A percentile compares a stretch with the other conserved stretches of the same genome.
phyloP scores from a whole-genome alignment of 371 early-diverging fungal species.

The Rhizopus delemar region DNA sequence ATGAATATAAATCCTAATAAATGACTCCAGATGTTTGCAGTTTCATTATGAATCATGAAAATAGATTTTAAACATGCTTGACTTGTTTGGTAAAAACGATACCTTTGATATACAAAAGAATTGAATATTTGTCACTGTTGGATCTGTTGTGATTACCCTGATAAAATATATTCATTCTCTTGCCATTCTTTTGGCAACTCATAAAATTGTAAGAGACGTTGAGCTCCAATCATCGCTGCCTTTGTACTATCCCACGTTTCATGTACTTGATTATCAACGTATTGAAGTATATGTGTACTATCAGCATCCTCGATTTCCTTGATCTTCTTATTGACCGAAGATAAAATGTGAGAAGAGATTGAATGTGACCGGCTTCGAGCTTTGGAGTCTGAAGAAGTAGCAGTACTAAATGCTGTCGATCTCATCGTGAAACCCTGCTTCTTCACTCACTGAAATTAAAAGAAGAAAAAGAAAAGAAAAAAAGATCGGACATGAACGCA shows the following conservation, averaged over 20 bases:
- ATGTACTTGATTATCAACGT: constrained; percentile 41
- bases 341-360: constrained; percentile 2
- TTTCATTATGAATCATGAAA: constrained; percentile 72
- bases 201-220: constrained; percentile 55
- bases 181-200: constrained; percentile 65
- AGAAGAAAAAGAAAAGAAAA: too few species aligned
- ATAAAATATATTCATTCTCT: constrained; percentile 61
- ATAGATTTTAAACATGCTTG: constrained; percentile 60
- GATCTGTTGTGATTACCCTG: constrained; percentile 35
- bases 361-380: constrained; percentile 8
- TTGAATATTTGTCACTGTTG: not conserved
- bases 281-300: constrained; percentile 35
- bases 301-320: constrained; percentile 37
- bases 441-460: too few species aligned
- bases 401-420: not conserved
- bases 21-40: constrained; percentile 74
- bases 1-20: constrained; percentile 64
- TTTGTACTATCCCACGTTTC: constrained; percentile 53
- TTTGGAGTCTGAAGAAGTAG: constrained; percentile 6
- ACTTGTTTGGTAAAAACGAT: constrained; percentile 41
- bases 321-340: constrained; percentile 22
- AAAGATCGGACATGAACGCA: too few species aligned
- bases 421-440: too few species aligned
- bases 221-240: constrained; percentile 57
- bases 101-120: constrained; percentile 13